Conservation (phyloP, 306 rosid species). For the Cajanus cajan region DNA sequence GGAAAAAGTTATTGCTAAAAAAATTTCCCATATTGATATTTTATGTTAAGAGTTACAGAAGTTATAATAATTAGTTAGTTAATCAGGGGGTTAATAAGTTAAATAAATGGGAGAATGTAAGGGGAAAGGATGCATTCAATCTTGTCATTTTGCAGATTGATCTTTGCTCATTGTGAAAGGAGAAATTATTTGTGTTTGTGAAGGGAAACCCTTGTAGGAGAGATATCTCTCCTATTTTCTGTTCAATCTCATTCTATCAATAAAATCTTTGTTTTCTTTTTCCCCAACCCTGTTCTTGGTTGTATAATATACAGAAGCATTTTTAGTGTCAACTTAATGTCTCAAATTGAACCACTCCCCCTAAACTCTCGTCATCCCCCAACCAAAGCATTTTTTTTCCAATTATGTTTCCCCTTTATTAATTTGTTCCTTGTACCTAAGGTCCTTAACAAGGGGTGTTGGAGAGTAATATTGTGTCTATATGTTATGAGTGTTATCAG, state of each 20-base stretch:
- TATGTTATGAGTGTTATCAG: not conserved
- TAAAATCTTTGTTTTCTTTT: not conserved
- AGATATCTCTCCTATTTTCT: not conserved
- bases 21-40: not conserved
- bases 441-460: not conserved
- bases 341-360: not conserved
- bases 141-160: not conserved
- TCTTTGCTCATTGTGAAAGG: not conserved
- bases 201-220: not conserved
- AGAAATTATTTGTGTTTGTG: not conserved
- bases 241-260: not conserved
- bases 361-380: constrained; percentile 1
- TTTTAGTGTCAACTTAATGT: not conserved
- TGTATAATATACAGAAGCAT: not conserved
- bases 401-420: not conserved
- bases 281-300: not conserved
- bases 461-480: not conserved
- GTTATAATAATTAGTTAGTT: not conserved
- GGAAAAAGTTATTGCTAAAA: not conserved
- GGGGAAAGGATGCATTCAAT: not conserved
- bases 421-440: not conserved
- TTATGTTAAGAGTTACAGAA: not conserved
- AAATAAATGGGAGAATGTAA: not conserved
- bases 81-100: not conserved
- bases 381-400: not conserved